A percentile compares a stretch with the other conserved stretches of the same genome.
phyloP scores from a whole-genome alignment of 75 land plant genomes.

The Larix kaempferi region DNA sequence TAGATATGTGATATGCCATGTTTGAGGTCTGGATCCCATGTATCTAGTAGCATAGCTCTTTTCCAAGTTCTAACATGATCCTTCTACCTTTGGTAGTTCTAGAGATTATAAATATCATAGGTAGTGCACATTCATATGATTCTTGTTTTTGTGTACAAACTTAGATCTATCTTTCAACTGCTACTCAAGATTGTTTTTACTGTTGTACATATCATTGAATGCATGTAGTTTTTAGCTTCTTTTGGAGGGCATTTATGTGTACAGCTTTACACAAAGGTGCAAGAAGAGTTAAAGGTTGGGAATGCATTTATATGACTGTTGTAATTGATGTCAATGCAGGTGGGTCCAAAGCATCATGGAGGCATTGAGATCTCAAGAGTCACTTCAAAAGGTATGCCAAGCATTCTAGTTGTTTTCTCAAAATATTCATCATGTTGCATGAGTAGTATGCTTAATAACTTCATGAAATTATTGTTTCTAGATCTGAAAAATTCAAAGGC shows the following conservation, averaged over 20 bases:
- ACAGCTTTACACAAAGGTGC: neutral
- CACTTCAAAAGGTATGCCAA: conserved; percentile 4
- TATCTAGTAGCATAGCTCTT: neutral
- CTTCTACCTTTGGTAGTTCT: neutral
- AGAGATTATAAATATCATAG: neutral
- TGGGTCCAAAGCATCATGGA: conserved; percentile 1
- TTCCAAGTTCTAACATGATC: neutral
- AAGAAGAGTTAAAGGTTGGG: neutral
- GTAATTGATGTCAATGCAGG: neutral
- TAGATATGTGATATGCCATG: too few species aligned
- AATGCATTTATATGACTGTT: neutral
- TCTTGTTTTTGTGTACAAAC: neutral
- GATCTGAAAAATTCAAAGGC: neutral
- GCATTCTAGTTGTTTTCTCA: neutral
- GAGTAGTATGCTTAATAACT: neutral
- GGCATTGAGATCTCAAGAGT: conserved; percentile 10
- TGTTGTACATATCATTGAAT: neutral
- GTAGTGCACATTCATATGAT: neutral
- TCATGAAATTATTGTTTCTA: neutral
- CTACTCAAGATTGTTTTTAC: neutral
- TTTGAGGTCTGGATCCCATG: neutral
- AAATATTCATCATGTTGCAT: neutral
- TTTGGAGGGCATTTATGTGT: too few species aligned
- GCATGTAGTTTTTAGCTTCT: too few species aligned
- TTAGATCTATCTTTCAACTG: neutral